Conservation (phyloP, 1,139 yeast genomes). For the Saccharomyces hybrid region DNA sequence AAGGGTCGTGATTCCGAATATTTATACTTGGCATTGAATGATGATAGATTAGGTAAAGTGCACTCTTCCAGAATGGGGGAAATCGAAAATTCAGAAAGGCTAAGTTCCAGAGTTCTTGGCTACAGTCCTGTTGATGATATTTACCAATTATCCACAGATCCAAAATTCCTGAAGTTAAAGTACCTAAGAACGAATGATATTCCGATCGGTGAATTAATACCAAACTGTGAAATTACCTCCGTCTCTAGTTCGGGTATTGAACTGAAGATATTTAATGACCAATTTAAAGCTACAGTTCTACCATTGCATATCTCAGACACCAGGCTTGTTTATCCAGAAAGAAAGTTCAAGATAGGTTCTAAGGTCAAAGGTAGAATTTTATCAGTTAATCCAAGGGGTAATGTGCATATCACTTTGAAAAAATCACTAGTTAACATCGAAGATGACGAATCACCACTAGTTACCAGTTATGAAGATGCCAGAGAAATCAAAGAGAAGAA, state of each 20-base stretch:
- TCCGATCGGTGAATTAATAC: conserved; percentile 63
- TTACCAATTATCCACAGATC: conserved; percentile 62
- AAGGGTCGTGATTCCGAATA: conserved; percentile 51
- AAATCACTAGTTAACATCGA: conserved; percentile 70
- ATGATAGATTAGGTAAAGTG: conserved; percentile 54
- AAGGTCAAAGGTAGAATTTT: conserved; percentile 67
- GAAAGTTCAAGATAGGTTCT: conserved; percentile 79
- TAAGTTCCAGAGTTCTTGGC: conserved; percentile 69
- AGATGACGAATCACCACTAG: conserved; percentile 44
- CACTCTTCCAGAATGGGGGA: conserved; percentile 64
- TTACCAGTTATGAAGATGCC: conserved; percentile 44
- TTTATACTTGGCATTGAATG: conserved; percentile 52
- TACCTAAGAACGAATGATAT: conserved; percentile 65
- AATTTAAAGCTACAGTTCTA: conserved; percentile 69
- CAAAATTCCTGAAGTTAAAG: conserved; percentile 52
- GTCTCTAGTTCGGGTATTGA: conserved; percentile 65
- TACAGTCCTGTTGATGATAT: conserved; percentile 59
- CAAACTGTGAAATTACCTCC: conserved; percentile 50
- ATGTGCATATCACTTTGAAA: conserved; percentile 63
- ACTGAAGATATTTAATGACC: conserved; percentile 53
- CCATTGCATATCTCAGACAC: conserved; percentile 76
- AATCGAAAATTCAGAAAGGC: conserved; percentile 41
- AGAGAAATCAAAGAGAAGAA: conserved; percentile 37
- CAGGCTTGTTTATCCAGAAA: conserved; percentile 79
- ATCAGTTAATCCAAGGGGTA: conserved; percentile 36